These are phyloP conservation scores for Lasiodiplodia sp. DNA, from an alignment of 2,329 filamentous ascomycete genomes.

Conservation along the genomic window DNA sequence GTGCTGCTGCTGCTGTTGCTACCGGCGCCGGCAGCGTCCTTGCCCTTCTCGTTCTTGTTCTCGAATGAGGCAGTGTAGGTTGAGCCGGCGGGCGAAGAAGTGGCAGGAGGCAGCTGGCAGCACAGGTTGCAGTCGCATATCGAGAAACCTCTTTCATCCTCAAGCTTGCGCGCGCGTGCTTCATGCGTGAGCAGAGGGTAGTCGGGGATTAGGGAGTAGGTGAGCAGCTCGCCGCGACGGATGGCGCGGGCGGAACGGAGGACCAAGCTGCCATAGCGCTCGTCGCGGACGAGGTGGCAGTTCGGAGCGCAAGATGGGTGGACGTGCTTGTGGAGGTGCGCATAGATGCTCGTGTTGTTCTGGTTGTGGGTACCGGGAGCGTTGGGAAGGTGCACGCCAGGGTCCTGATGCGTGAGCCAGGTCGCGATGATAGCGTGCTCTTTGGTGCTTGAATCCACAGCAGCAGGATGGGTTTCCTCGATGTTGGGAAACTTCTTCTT, in stretches of 20 bases:
- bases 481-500: background rate
- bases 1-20: background rate
- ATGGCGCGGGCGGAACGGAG: constrained; percentile 1
- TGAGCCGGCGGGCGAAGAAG: background rate
- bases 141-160: background rate
- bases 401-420: background rate
- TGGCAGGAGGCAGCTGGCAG: background rate
- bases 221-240: background rate
- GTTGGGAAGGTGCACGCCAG: background rate
- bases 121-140: background rate
- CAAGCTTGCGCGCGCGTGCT: background rate
- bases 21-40: background rate
- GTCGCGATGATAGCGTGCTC: constrained; percentile 2
- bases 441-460: background rate
- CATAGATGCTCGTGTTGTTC: background rate
- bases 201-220: background rate
- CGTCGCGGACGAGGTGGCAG: background rate
- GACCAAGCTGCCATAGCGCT: background rate
- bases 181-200: background rate
- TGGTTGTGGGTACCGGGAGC: background rate
- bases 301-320: background rate
- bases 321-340: background rate
- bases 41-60: background rate
- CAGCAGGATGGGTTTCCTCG: background rate
- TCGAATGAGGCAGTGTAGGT: background rate